Conservation (phyloP, 371 early-diverging fungal genomes). For the Haplosporangium sp. region DNA sequence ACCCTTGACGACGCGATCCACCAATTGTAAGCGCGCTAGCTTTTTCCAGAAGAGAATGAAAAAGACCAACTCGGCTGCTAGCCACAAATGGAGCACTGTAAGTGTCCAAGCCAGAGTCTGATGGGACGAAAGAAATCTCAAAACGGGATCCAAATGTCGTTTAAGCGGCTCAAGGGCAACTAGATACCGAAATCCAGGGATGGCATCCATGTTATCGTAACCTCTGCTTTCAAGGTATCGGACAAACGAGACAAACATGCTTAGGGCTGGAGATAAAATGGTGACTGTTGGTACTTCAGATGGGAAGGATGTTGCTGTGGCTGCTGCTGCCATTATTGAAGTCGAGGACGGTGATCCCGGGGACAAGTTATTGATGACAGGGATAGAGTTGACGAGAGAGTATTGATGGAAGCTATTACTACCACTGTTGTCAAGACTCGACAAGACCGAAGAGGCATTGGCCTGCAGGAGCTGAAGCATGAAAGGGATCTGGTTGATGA, state of each 20-base stretch:
- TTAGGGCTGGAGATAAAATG: neutral
- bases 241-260: constrained; percentile 8
- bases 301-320: neutral
- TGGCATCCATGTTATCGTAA: constrained; percentile 1
- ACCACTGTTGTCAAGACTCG: neutral
- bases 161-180: constrained; percentile 14
- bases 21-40: constrained; percentile 58
- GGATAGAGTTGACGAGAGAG: neutral
- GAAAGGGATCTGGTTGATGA: constrained; percentile 26
- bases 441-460: constrained; percentile 17
- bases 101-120: constrained; percentile 23
- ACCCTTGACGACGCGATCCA: constrained; percentile 42
- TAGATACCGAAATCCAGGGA: constrained; percentile 28
- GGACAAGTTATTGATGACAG: neutral
- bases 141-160: constrained; percentile 12
- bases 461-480: constrained; percentile 34
- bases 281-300: neutral
- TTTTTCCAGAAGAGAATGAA: constrained; percentile 64
- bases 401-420: neutral
- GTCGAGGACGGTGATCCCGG: neutral
- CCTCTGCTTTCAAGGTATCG: constrained; percentile 19
- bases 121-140: constrained; percentile 25
- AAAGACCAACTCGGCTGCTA: constrained; percentile 64
- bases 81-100: constrained; percentile 61
- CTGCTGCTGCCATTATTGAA: neutral